phyloP scores from a whole-genome alignment of 2,329 filamentous ascomycete species.

The Chaetomium sp. region DNA sequence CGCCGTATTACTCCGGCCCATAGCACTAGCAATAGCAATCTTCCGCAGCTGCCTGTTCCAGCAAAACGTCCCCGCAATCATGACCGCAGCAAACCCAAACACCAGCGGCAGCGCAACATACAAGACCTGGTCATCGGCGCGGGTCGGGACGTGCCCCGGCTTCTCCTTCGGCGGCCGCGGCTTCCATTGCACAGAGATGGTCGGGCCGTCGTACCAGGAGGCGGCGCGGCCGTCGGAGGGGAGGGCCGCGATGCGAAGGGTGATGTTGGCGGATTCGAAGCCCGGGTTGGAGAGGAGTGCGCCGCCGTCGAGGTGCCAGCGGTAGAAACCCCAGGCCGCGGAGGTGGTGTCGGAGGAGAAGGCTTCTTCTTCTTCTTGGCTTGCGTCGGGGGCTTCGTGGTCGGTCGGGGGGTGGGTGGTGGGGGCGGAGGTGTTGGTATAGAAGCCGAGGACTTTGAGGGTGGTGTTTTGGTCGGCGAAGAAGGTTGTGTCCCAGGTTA shows the following conservation, averaged over 20 bases:
- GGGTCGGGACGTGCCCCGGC: background rate
- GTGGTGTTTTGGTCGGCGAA: slow-evolving; percentile 39
- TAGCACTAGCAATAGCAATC: slow-evolving; percentile 47
- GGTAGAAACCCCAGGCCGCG: slow-evolving; percentile 43
- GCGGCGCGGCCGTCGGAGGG: slow-evolving; percentile 22
- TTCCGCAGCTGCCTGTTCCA: slow-evolving; percentile 47
- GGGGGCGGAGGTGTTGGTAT: slow-evolving; percentile 20
- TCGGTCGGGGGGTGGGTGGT: slow-evolving; percentile 2
- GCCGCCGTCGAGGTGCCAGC: slow-evolving; percentile 32
- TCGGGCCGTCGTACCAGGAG: slow-evolving; percentile 31
- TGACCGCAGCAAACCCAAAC: slow-evolving; percentile 40
- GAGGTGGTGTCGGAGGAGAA: slow-evolving; percentile 32
- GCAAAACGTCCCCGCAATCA: slow-evolving; percentile 50
- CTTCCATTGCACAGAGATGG: slow-evolving; percentile 33
- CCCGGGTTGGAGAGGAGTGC: background rate
- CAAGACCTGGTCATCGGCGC: slow-evolving; percentile 36
- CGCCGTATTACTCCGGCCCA: slow-evolving; percentile 41
- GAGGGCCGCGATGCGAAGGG: slow-evolving; percentile 38
- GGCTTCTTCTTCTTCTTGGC: slow-evolving; percentile 16
- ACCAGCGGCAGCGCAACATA: slow-evolving; percentile 48
- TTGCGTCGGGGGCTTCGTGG: background rate
- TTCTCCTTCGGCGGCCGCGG: slow-evolving; percentile 16
- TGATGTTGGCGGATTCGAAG: slow-evolving; percentile 37
- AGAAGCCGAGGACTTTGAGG: slow-evolving; percentile 32
- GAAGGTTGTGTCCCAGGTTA: slow-evolving; percentile 51